These are phyloP conservation scores for Salvia sclarea DNA, from an alignment of 305 asterid genomes.

Conservation along the genomic window DNA sequence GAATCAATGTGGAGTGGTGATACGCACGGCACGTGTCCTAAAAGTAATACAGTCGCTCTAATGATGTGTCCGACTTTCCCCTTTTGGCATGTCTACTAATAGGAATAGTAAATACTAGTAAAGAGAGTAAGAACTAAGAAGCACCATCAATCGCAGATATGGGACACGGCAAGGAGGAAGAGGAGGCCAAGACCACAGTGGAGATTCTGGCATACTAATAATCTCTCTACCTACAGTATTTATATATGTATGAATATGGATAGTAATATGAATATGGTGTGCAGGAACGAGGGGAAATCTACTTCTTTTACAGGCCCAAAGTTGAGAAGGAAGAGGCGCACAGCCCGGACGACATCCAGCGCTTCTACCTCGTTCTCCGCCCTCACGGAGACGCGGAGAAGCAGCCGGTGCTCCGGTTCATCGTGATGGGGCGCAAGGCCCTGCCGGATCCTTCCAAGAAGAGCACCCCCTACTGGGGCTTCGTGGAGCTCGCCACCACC, in stretches of 20 bases:
- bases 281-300: slow-evolving; percentile 77
- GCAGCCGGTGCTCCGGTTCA: slow-evolving; percentile 42
- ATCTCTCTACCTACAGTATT: neutral
- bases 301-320: slow-evolving; percentile 78
- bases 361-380: slow-evolving; percentile 64
- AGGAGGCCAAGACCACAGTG: slow-evolving; percentile 46
- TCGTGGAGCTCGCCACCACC: slow-evolving; percentile 46
- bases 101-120: no score
- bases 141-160: slow-evolving; percentile 18
- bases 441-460: slow-evolving; percentile 58
- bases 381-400: slow-evolving; percentile 39
- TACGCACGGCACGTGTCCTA: neutral
- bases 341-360: slow-evolving; percentile 56
- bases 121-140: no score
- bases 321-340: slow-evolving; percentile 61
- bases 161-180: slow-evolving; percentile 63
- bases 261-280: neutral
- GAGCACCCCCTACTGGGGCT: slow-evolving; percentile 45
- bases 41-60: no score
- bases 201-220: slow-evolving; percentile 40
- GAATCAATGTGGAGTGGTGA: neutral
- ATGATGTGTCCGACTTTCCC: no score
- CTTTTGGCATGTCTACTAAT: no score
- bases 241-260: neutral
- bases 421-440: slow-evolving; percentile 68